Percentiles rank a stretch among this genome's conserved stretches.
These are phyloP conservation scores for Posidonia australis DNA, from an alignment of 106 monocot species.

Conservation along the genomic window DNA sequence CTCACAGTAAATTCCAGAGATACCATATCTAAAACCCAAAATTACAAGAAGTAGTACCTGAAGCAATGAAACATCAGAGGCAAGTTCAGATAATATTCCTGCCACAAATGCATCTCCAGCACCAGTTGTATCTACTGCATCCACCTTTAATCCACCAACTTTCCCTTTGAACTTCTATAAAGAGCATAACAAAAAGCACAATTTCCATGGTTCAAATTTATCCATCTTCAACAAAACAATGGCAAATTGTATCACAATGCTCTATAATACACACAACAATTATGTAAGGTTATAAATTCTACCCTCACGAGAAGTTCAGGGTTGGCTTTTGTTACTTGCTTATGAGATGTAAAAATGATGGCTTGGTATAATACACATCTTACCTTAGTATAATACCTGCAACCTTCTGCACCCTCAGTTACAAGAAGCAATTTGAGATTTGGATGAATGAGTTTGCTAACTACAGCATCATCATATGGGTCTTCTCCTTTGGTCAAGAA, in stretches of 20 bases:
- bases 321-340: not conserved
- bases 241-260: too few relatives aligned
- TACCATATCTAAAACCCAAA: not conserved
- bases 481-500: constrained; percentile 85
- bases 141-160: constrained; percentile 66
- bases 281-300: too few relatives aligned
- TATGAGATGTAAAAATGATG: constrained; percentile 1
- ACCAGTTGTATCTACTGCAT: constrained; percentile 80
- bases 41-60: constrained; percentile 37
- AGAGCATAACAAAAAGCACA: not conserved
- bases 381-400: constrained; percentile 95
- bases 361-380: not conserved
- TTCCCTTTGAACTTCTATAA: constrained; percentile 70
- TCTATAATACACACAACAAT: too few relatives aligned
- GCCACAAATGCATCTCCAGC: constrained; percentile 99
- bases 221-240: too few relatives aligned
- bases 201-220: too few relatives aligned
- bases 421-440: constrained; percentile 88
- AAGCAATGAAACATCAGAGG: constrained; percentile 55
- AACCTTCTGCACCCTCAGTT: constrained; percentile 83
- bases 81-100: constrained; percentile 74
- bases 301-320: too few relatives aligned
- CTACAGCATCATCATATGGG: constrained; percentile 83
- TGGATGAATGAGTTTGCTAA: constrained; percentile 70
- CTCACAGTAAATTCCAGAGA: not conserved